phyloP scores from a whole-genome alignment of 176 grass and related monocot species.

The Rhynchospora pubera region DNA sequence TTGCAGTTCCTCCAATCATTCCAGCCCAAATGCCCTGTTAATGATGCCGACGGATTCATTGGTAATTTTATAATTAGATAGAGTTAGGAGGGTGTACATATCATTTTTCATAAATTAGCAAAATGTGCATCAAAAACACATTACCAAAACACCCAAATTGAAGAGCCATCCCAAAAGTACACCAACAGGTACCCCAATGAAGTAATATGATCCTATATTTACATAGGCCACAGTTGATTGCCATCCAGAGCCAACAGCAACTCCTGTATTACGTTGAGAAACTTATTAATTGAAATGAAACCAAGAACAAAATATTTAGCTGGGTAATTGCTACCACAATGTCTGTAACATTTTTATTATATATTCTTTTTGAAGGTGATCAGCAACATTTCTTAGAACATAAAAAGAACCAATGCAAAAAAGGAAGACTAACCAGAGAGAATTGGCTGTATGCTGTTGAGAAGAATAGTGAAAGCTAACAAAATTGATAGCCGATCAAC shows the following conservation, averaged over 20 bases:
- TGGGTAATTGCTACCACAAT: not conserved
- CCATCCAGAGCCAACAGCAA: constrained; percentile 90
- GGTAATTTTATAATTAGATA: not conserved
- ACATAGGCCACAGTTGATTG: constrained; percentile 80
- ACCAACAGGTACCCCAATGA: constrained; percentile 74
- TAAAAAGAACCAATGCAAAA: not conserved
- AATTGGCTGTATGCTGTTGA: constrained; percentile 88
- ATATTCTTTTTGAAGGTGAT: too few species aligned
- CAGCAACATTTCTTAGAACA: not conserved
- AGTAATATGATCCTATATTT: constrained; percentile 80
- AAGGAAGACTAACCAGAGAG: constrained; percentile 42
- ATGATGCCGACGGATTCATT: not conserved
- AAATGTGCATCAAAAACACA: not conserved
- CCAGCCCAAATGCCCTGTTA: constrained; percentile 81
- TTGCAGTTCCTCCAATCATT: constrained; percentile 82
- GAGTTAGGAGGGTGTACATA: not conserved
- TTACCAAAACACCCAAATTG: constrained; percentile 75
- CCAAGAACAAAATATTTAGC: not conserved
- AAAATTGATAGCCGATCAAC: constrained; percentile 61
- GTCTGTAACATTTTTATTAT: not conserved
- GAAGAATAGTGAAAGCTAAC: constrained; percentile 70
- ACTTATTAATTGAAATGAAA: not conserved
- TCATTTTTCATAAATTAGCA: not conserved
- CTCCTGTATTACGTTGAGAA: constrained; percentile 31
- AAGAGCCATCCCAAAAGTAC: constrained; percentile 75